A percentile compares a stretch with the other conserved stretches of the same genome.
These are phyloP conservation scores for barley (Hordeum vulgare) DNA, from an alignment of 176 grass and related monocot genomes.

Conservation along the genomic window DNA sequence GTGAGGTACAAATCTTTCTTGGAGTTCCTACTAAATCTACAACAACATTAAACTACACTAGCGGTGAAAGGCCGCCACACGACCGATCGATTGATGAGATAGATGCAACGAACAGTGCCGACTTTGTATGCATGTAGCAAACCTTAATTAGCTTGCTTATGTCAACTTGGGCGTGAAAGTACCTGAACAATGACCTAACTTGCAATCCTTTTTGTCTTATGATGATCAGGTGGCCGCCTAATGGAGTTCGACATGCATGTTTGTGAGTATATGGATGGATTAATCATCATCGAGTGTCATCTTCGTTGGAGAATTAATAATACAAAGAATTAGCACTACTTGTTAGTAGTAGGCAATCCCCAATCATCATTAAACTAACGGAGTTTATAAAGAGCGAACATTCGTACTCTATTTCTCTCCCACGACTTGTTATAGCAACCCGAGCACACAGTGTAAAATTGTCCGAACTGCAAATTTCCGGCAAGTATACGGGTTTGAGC, in stretches of 20 bases:
- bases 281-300: slow-evolving; percentile 21
- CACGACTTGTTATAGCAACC: no score
- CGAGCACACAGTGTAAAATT: no score
- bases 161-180: slow-evolving; percentile 25
- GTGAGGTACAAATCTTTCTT: no score
- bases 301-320: slow-evolving; percentile 29
- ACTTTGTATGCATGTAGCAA: background rate
- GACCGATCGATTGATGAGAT: background rate
- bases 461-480: no score
- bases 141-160: background rate
- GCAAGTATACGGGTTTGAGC: no score
- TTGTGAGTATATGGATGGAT: background rate
- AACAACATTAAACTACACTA: slow-evolving; percentile 31
- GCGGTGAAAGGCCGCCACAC: background rate
- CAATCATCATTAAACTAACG: slow-evolving; percentile 11
- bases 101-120: background rate
- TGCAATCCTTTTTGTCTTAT: slow-evolving; percentile 33
- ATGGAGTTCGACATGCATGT: slow-evolving; percentile 33
- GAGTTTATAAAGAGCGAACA: no score
- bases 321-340: slow-evolving; percentile 40
- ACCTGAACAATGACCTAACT: slow-evolving; percentile 57
- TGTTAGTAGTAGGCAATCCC: slow-evolving; percentile 23
- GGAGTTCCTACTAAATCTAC: slow-evolving; percentile 14
- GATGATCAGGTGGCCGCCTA: slow-evolving; percentile 11
- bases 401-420: no score